These are phyloP conservation scores for Aspergillus novoparasiticus DNA, from an alignment of 2,329 filamentous ascomycete genomes.

Conservation along the genomic window DNA sequence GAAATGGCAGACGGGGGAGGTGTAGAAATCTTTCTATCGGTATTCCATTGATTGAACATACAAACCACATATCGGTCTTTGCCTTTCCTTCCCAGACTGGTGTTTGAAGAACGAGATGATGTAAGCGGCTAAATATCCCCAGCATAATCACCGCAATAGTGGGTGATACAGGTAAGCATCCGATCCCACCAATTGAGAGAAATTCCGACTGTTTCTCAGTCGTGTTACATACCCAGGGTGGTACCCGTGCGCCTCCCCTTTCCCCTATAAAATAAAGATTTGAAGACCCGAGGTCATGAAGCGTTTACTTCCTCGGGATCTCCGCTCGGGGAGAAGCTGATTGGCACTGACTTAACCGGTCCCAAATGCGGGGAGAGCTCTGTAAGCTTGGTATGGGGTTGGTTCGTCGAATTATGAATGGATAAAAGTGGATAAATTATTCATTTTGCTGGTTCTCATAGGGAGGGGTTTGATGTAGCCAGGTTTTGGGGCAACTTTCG, in stretches of 20 bases:
- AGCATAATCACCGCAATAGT: background rate
- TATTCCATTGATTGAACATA: conserved; percentile 1
- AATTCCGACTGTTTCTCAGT: background rate
- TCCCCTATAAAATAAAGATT: background rate
- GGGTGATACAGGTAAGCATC: background rate
- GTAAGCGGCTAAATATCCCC: background rate
- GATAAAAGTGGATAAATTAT: background rate
- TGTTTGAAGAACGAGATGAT: background rate
- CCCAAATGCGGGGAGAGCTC: background rate
- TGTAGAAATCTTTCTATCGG: background rate
- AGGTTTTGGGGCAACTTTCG: background rate
- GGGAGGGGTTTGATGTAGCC: background rate
- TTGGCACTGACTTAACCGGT: background rate
- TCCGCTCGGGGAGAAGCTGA: background rate
- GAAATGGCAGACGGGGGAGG: background rate
- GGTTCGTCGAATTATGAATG: background rate
- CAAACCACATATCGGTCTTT: background rate
- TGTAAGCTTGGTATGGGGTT: background rate
- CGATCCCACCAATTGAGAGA: background rate
- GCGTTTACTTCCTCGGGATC: background rate
- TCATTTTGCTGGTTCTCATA: background rate
- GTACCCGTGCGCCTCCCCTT: background rate
- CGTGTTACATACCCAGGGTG: background rate
- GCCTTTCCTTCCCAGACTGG: background rate
- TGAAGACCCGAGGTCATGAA: background rate